These are phyloP conservation scores for Chytriomyces sp. DNA, from an alignment of 192 early-diverging fungal species.

Conservation along the genomic window DNA sequence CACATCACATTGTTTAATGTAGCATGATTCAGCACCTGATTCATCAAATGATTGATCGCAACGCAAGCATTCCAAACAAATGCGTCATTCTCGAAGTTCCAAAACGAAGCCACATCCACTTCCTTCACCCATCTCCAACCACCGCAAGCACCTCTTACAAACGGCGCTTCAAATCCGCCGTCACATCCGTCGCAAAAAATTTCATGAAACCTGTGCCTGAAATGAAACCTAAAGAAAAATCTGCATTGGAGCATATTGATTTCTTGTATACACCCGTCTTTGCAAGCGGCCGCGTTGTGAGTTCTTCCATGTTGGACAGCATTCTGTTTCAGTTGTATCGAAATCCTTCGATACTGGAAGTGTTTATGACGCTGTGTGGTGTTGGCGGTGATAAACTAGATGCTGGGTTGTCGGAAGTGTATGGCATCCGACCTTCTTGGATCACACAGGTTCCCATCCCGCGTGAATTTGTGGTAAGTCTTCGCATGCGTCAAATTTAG, in stretches of 20 bases:
- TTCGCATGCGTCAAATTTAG: background rate
- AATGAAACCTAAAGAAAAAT: too few relatives aligned
- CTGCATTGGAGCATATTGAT: background rate
- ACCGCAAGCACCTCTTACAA: slow-evolving; percentile 3
- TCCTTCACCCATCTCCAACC: slow-evolving; percentile 51
- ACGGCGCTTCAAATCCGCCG: background rate
- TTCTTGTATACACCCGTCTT: slow-evolving; percentile 65
- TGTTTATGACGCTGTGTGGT: slow-evolving; percentile 69
- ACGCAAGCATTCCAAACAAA: slow-evolving; percentile 26
- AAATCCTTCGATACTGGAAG: slow-evolving; percentile 62
- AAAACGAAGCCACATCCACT: slow-evolving; percentile 64
- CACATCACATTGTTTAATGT: too few relatives aligned
- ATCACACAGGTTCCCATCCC: slow-evolving; percentile 54
- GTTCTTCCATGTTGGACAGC: slow-evolving; percentile 51
- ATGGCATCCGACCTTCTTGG: slow-evolving; percentile 38
- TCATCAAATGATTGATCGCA: slow-evolving; percentile 52
- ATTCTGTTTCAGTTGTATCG: slow-evolving; percentile 50
- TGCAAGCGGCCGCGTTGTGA: slow-evolving; percentile 68
- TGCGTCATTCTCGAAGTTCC: slow-evolving; percentile 37
- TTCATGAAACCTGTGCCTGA: too few relatives aligned
- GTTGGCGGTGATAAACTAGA: slow-evolving; percentile 35
- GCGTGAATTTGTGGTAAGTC: slow-evolving; percentile 47
- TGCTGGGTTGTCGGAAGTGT: slow-evolving; percentile 18
- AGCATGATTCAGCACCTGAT: slow-evolving; percentile 69
- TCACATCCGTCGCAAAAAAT: background rate